Base-by-base conservation (phyloP, 1,139 yeast genomes). In the Candida frijolesensis region DNA sequence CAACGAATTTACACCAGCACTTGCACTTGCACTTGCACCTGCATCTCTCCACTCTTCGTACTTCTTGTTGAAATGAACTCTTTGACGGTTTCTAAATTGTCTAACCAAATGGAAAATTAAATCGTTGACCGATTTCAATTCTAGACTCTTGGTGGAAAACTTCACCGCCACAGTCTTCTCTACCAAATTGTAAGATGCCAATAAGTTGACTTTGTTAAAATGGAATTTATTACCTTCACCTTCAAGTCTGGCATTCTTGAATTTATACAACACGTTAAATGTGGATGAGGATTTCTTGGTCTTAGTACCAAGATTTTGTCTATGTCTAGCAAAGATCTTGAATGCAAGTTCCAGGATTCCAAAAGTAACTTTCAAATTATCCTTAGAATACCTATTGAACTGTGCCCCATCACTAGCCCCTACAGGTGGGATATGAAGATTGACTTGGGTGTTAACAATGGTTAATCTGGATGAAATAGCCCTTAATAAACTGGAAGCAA, bases 61-160 rank as follows among this genome's bases (percentile, higher is more conserved):
- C 19, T 62, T 62, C 33, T 57, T 56, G 52, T 74, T 76, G 22
- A 61, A 64, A 25, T 65, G 59, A 2, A 54, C 46, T 25, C 65
- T 65, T 30, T 56, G 58, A 46, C 71, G 64, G 47, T 73, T 73
- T 42, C 74, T 57, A 11, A 74, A 53, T 49, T 66, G 67, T 49
- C 78, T 58, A 1, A 73, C 70, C 32, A 75, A 58, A 42, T 70
- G 70, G 57, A 76, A 76, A 8, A 76, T 63, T 27, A 68, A 70
- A 40, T 67, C 70, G 57, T 76, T 76, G 12, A 74, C 68, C 0
- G 79, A 74, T 30, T 64, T 67, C 30, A 74, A 47, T 49, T 64
- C 65, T 15, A 72, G 48, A 14, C 60, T 59, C 52, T 70, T 74
- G 32, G 66, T 62, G 18, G 64, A 56, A 12, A 70, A 44, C 44